These are phyloP conservation scores for Tolypocladium album DNA, from an alignment of 2,329 filamentous ascomycete species.

Conservation along the genomic window DNA sequence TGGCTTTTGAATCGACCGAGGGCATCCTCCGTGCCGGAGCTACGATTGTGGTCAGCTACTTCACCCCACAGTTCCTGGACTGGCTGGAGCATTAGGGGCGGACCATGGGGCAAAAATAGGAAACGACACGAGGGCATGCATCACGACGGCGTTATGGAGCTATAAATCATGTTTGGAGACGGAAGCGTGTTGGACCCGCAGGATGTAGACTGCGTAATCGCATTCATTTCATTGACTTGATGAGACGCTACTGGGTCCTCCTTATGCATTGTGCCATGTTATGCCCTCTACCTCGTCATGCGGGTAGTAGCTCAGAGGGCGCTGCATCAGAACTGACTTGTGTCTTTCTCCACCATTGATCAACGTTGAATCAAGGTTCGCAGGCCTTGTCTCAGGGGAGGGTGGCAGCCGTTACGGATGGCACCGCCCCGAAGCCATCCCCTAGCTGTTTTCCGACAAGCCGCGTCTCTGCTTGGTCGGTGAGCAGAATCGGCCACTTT, in stretches of 20 bases:
- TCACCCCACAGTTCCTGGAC: slow-evolving; percentile 70
- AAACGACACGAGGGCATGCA: background rate
- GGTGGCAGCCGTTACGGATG: background rate
- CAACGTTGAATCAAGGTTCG: background rate
- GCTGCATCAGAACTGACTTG: background rate
- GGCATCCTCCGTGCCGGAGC: slow-evolving; percentile 89
- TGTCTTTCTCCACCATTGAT: background rate
- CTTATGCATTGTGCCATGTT: background rate
- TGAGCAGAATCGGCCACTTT: background rate
- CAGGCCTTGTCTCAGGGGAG: background rate
- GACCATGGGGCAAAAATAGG: background rate
- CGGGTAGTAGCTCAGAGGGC: background rate
- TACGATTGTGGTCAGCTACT: slow-evolving; percentile 89
- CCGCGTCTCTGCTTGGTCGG: background rate
- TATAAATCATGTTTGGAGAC: background rate
- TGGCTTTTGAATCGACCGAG: slow-evolving; percentile 92
- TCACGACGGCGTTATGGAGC: slow-evolving; percentile 1
- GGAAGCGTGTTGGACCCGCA: background rate
- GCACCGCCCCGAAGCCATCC: background rate
- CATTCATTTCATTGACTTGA: background rate
- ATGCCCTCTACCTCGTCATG: background rate
- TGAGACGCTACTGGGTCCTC: background rate
- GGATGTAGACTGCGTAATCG: background rate
- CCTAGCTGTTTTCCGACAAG: background rate
- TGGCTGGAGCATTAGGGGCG: slow-evolving; percentile 44